Evolutionary conservation across 169 alveolate species (phyloP).

Genomic region (Eimeria maxima): DNA sequence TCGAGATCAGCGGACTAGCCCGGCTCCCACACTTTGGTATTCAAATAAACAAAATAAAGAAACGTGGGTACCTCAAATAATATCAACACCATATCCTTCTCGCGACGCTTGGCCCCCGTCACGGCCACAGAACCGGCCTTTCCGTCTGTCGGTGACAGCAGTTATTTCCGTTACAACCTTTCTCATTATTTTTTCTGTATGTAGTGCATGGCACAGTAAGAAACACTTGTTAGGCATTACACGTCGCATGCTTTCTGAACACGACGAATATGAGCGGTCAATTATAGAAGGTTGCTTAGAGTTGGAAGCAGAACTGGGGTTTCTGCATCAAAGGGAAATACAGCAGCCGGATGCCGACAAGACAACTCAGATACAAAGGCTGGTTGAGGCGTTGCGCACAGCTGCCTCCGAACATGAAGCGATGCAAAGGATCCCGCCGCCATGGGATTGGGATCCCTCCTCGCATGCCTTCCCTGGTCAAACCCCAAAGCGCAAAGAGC

Average conservation of each 20-base stretch:
- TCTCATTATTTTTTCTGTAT: background rate
- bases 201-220: background rate
- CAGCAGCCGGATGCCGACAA: background rate
- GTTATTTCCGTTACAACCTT: background rate
- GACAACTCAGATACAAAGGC: background rate
- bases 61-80: background rate
- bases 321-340: background rate
- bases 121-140: background rate
- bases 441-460: background rate
- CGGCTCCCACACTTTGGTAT: background rate
- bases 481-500: background rate
- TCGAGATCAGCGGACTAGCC: background rate
- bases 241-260: background rate
- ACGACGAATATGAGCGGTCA: background rate
- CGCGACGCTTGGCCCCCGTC: background rate
- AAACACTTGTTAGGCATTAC: background rate
- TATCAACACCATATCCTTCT: background rate
- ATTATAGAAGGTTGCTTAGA: background rate
- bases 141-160: background rate
- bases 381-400: background rate
- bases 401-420: slow-evolving; percentile 6
- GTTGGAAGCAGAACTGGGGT: slow-evolving; percentile 5
- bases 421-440: background rate
- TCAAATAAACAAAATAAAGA: background rate
- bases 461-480: background rate